phyloP scores from a whole-genome alignment of 2,329 filamentous ascomycete species.

The Hypoxylon sp. region DNA sequence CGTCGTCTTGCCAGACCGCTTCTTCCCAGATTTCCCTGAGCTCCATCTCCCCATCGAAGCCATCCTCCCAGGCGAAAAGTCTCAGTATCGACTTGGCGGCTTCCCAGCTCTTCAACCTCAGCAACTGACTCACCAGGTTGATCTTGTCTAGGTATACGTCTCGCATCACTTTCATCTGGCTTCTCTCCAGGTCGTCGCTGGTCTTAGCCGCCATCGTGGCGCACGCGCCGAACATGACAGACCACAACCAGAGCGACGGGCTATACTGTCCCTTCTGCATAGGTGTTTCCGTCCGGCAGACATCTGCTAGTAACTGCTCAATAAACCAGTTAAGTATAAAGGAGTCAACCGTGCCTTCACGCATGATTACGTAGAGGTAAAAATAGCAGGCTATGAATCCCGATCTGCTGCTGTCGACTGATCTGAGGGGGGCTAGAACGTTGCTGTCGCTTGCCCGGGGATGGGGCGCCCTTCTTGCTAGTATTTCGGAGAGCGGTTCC shows the following conservation, averaged over 20 bases:
- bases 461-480: slow-evolving; percentile 45
- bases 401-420: slow-evolving; percentile 55
- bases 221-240: slow-evolving; percentile 59
- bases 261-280: slow-evolving; percentile 58
- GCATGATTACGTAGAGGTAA: slow-evolving; percentile 60
- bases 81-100: slow-evolving; percentile 53
- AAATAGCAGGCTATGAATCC: slow-evolving; percentile 62
- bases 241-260: slow-evolving; percentile 60
- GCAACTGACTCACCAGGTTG: slow-evolving; percentile 53
- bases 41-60: slow-evolving; percentile 56
- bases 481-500: slow-evolving; percentile 46
- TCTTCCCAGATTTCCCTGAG: slow-evolving; percentile 57
- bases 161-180: slow-evolving; percentile 54
- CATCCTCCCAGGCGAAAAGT: slow-evolving; percentile 56
- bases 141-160: slow-evolving; percentile 57
- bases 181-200: slow-evolving; percentile 52
- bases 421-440: slow-evolving; percentile 36
- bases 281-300: slow-evolving; percentile 55
- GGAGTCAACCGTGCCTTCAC: slow-evolving; percentile 56
- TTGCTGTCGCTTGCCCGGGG: slow-evolving; percentile 39
- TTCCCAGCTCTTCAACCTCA: slow-evolving; percentile 56
- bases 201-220: slow-evolving; percentile 55
- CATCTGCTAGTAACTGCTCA: slow-evolving; percentile 59
- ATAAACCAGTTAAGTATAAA: slow-evolving; percentile 60
- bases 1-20: slow-evolving; percentile 50